These are phyloP conservation scores for Ceratocystis papillata DNA, from an alignment of 2,329 filamentous ascomycete genomes.

Conservation along the genomic window DNA sequence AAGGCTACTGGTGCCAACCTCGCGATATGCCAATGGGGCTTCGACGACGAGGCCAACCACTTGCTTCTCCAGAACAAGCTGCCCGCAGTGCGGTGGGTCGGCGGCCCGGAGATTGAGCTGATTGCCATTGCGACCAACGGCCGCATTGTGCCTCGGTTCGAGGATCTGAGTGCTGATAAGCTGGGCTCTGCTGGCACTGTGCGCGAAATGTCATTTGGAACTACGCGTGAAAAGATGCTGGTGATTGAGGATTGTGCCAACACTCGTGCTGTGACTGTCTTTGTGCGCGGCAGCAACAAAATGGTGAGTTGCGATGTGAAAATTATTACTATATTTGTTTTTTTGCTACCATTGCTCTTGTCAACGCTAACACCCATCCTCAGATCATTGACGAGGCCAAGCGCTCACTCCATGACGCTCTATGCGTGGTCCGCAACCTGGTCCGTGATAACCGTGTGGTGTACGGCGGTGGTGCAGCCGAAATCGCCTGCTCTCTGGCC, in stretches of 20 bases:
- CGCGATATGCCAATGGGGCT: conserved; percentile 98
- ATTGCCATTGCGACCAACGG: conserved; percentile 98
- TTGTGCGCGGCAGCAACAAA: conserved; percentile 97
- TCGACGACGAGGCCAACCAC: conserved; percentile 98
- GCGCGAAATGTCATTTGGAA: conserved; percentile 91
- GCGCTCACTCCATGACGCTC: conserved; percentile 89
- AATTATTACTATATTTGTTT: not conserved
- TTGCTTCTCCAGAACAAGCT: conserved; percentile 90
- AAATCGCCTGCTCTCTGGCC: conserved; percentile 92
- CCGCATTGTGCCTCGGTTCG: conserved; percentile 92
- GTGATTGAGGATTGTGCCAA: conserved; percentile 99
- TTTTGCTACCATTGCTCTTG: not conserved
- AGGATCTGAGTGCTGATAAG: conserved; percentile 84
- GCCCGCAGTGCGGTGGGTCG: conserved; percentile 94
- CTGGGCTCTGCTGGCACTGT: conserved; percentile 83
- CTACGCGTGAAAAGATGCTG: conserved; percentile 97
- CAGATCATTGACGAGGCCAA: conserved; percentile 99
- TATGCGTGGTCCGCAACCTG: conserved; percentile 94
- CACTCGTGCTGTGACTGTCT: conserved; percentile 88
- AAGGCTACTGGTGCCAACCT: conserved; percentile 95
- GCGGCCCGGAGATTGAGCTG: conserved; percentile 93
- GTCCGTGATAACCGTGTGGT: conserved; percentile 94
- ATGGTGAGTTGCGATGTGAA: conserved; percentile 55
- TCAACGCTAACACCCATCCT: conserved; percentile 11
- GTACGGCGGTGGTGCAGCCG: conserved; percentile 90